Evolutionary conservation across 2,329 filamentous ascomycete species (phyloP).

Genomic region (Rhexocercosporidium sp.): DNA sequence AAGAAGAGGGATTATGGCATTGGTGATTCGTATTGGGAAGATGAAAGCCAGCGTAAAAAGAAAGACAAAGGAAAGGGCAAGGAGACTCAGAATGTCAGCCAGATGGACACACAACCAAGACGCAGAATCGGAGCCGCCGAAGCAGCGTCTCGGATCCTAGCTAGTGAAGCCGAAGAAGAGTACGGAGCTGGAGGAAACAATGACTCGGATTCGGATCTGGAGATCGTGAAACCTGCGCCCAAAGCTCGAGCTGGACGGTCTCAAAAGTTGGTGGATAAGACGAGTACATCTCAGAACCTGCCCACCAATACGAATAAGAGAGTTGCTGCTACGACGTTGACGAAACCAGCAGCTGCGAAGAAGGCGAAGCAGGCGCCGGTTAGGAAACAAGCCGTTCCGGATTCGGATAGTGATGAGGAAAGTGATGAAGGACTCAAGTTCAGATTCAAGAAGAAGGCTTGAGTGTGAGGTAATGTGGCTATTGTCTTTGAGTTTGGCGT

Average conservation of each 20-base stretch:
- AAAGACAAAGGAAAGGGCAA: conserved; percentile 40
- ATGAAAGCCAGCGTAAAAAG: conserved; percentile 44
- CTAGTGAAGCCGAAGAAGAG: conserved; percentile 20
- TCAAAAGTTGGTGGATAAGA: conserved; percentile 25
- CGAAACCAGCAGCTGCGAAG: conserved; percentile 36
- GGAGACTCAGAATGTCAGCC: conserved; percentile 23
- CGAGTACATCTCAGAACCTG: conserved; percentile 20
- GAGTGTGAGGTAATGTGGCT: not conserved
- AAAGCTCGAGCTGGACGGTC: conserved; percentile 9
- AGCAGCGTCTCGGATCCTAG: conserved; percentile 10
- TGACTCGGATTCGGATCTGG: conserved; percentile 23
- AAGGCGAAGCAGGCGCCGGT: conserved; percentile 30
- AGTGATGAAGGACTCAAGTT: conserved; percentile 42
- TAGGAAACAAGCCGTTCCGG: conserved; percentile 19
- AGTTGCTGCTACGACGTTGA: conserved; percentile 30
- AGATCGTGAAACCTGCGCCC: conserved; percentile 15
- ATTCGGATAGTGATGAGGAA: conserved; percentile 37
- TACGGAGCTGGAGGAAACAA: not conserved
- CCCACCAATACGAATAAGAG: conserved; percentile 35
- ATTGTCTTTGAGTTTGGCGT: not conserved
- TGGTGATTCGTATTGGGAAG: conserved; percentile 62
- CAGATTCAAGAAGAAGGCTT: conserved; percentile 36
- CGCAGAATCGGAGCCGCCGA: conserved; percentile 15
- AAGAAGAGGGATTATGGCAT: conserved; percentile 62
- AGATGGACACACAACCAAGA: conserved; percentile 19